Percentiles rank a stretch among this genome's conserved stretches.
These are phyloP conservation scores for Exserohilum rostratum DNA, from an alignment of 2,329 filamentous ascomycete genomes.

Conservation along the genomic window DNA sequence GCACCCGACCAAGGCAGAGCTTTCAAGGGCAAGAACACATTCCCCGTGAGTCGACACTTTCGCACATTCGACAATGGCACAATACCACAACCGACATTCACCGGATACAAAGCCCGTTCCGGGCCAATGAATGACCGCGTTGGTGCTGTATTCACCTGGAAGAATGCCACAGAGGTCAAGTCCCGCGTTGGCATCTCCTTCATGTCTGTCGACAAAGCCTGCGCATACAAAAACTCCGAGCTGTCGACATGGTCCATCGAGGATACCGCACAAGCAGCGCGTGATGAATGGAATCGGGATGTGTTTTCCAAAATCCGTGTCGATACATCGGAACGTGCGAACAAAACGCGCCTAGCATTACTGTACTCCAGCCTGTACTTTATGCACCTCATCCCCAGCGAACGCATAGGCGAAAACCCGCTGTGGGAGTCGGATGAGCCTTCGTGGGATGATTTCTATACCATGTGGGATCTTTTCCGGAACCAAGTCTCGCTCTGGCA, in stretches of 20 bases:
- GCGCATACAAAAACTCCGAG: conserved; percentile 55
- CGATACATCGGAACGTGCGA: conserved; percentile 33
- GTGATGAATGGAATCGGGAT: conserved; percentile 55
- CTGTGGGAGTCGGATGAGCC: conserved; percentile 70
- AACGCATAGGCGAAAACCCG: conserved; percentile 66
- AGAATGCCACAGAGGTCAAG: conserved; percentile 47
- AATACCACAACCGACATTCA: conserved; percentile 38
- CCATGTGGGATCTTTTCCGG: conserved; percentile 75
- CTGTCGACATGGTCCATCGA: conserved; percentile 53
- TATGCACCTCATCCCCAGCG: conserved; percentile 46
- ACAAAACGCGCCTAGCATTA: conserved; percentile 41
- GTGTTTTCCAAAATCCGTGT: conserved; percentile 64
- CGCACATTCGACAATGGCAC: conserved; percentile 40
- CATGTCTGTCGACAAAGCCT: conserved; percentile 54
- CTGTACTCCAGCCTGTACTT: conserved; percentile 46
- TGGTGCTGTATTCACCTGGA: conserved; percentile 60
- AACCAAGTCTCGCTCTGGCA: conserved; percentile 55
- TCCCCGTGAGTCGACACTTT: conserved; percentile 42
- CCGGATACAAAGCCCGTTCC: conserved; percentile 33
- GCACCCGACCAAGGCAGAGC: conserved; percentile 29
- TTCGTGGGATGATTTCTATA: conserved; percentile 73
- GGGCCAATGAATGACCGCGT: conserved; percentile 52
- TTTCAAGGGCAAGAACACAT: conserved; percentile 48
- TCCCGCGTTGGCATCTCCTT: conserved; percentile 61
- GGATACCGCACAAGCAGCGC: conserved; percentile 49